These are phyloP conservation scores for Metschnikowia cubensis DNA, from an alignment of 805 yeast species.

Conservation along the genomic window DNA sequence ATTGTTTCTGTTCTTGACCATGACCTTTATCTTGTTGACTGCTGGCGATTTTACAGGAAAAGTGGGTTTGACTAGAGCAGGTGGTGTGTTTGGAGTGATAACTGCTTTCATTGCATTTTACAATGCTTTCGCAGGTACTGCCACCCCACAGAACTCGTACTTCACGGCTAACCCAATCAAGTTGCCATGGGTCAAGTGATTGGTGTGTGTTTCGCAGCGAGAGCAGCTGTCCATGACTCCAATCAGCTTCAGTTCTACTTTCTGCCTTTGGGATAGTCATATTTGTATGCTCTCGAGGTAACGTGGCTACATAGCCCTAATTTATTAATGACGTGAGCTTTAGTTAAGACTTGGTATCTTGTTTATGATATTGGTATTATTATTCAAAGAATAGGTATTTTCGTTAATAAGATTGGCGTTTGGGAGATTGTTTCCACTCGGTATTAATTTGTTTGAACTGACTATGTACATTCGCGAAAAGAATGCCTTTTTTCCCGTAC, in stretches of 20 bases:
- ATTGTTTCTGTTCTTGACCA: conserved; percentile 28
- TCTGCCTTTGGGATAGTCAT: not conserved
- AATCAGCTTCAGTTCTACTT: not conserved
- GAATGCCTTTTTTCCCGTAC: too few relatives aligned
- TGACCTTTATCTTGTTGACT: conserved; percentile 36
- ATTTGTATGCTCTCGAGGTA: not conserved
- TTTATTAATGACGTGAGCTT: not conserved
- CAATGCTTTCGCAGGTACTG: conserved; percentile 40
- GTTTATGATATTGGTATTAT: too few relatives aligned
- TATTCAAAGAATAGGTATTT: too few relatives aligned
- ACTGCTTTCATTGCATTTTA: conserved; percentile 38
- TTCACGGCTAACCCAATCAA: conserved; percentile 27
- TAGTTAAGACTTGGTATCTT: too few relatives aligned
- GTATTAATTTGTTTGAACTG: too few relatives aligned
- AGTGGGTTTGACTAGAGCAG: conserved; percentile 30
- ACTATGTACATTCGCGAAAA: too few relatives aligned
- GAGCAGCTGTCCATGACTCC: not conserved
- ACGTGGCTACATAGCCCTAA: not conserved
- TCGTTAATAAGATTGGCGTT: too few relatives aligned
- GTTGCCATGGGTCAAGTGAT: conserved; percentile 19
- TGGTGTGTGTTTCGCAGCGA: not conserved
- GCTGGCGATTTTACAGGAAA: conserved; percentile 31
- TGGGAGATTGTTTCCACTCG: too few relatives aligned
- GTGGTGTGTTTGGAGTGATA: conserved; percentile 41
- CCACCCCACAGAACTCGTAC: conserved; percentile 34